Evolutionary conservation across 2,329 filamentous ascomycete species (phyloP), one percentile per base, ranked within the genome.

Genomic region (Neophaeococcomyces mojaviensis): DNA sequence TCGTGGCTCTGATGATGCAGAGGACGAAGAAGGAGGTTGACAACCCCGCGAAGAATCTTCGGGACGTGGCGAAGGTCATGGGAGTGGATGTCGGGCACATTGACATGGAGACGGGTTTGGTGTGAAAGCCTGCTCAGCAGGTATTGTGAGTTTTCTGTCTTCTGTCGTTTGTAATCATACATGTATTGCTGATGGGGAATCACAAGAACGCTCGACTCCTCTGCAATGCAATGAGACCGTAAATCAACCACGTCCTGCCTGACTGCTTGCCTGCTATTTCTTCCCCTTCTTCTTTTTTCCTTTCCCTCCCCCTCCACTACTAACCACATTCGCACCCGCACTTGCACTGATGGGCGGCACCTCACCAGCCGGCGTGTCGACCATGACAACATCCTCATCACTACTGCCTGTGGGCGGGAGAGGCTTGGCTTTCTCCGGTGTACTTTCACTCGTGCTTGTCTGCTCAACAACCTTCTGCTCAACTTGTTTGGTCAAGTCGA

Each of bases 371-470:
- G 71, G 69, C n/a, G 67, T 67, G 58, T 92, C 86, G 39, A 94
- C 86, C 52, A 94, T 68, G 19, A 94, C 85, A 15, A 80, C 79
- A 61, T 89, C 84, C 49, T 88, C 84, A 60, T 84, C 79, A 61
- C 81, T 83, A 33, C 62, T 32, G n/a, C 31, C 38, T 10, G 41
- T 26, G 9, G 40, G 9, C 18, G 20, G 38, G 32, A 42, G 32
- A 37, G 39, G 31, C 20, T 36, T 33, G n/a, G 15, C n/a, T 16
- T 36, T 44, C 22, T 33, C 40, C 7, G 20, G 24, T 7, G 46
- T 39, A 8, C 44, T 31, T 19, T 34, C 24, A 16, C 12, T 41
- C 15, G 45, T 39, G 4, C 26, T 39, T n/a, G 18, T 46, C 43
- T 4, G 20, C 30, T 24, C 16, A 20, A 6, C 16, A 16, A 9